Evolutionary conservation across 2,329 filamentous ascomycete genomes (phyloP).

Genomic region (Hansfordia pulvinata): DNA sequence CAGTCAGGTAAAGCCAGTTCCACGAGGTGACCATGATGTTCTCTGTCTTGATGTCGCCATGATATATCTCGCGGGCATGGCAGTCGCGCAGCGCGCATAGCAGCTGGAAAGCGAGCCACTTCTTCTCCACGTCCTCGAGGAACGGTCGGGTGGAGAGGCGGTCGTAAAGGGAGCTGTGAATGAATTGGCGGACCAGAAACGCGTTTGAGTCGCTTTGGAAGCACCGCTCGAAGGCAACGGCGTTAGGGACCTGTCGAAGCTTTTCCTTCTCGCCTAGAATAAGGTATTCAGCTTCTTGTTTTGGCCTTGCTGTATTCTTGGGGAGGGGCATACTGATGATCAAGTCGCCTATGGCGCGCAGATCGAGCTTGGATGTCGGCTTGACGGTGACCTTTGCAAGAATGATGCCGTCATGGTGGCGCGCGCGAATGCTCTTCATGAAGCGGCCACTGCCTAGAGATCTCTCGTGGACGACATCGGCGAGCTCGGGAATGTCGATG

Average conservation of each 20-base stretch:
- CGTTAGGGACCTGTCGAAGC: slow-evolving; percentile 77
- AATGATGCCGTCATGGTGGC: slow-evolving; percentile 80
- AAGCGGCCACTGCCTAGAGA: slow-evolving; percentile 85
- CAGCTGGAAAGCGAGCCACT: slow-evolving; percentile 94
- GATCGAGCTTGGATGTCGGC: slow-evolving; percentile 68
- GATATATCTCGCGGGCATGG: slow-evolving; percentile 77
- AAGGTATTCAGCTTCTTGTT: too few relatives aligned
- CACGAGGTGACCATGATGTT: slow-evolving; percentile 95
- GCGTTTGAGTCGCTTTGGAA: slow-evolving; percentile 86
- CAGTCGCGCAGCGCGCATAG: slow-evolving; percentile 87
- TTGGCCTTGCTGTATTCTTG: too few relatives aligned
- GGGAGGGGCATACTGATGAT: slow-evolving; percentile 35
- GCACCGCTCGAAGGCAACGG: slow-evolving; percentile 77
- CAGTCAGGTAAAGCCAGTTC: slow-evolving; percentile 98
- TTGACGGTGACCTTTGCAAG: slow-evolving; percentile 94
- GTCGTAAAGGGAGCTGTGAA: slow-evolving; percentile 95
- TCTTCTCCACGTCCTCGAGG: slow-evolving; percentile 94
- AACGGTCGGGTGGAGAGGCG: slow-evolving; percentile 93
- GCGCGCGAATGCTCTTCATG: slow-evolving; percentile 89
- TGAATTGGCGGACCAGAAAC: slow-evolving; percentile 85
- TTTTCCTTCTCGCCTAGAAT: slow-evolving; percentile 60
- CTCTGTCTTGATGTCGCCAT: slow-evolving; percentile 97
- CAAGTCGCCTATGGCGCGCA: slow-evolving; percentile 64
- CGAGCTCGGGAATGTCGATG: slow-evolving; percentile 85
- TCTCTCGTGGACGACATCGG: slow-evolving; percentile 83